Evolutionary conservation across 148 eudicot species (phyloP).

Genomic region (Rhododendron ovatum): DNA sequence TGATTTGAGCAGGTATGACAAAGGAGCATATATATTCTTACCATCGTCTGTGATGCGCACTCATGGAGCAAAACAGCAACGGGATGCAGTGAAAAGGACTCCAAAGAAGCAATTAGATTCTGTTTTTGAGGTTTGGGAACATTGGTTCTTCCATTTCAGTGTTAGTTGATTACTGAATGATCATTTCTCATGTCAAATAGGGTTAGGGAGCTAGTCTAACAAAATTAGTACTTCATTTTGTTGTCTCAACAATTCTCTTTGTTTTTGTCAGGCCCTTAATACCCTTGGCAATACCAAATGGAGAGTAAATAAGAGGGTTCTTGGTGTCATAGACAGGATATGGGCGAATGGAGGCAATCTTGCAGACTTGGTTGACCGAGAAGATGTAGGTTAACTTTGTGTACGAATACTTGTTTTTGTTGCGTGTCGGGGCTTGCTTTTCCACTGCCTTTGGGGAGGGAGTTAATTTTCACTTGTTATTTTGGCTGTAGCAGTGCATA

Average conservation of each 20-base stretch:
- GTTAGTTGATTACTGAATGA: neutral
- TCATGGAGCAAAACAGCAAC: conserved; percentile 81
- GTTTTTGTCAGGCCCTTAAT: conserved; percentile 63
- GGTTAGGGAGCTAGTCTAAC: neutral
- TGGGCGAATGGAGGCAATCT: conserved; percentile 86
- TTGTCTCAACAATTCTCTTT: neutral
- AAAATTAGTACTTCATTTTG: neutral
- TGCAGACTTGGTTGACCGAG: conserved; percentile 76
- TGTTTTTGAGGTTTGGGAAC: conserved; percentile 69
- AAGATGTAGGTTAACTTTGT: conserved; percentile 56
- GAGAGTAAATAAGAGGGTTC: conserved; percentile 87
- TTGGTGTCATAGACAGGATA: conserved; percentile 64
- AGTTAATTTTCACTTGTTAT: neutral
- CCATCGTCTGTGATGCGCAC: conserved; percentile 89
- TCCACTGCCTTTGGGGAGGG: neutral
- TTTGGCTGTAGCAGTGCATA: neutral
- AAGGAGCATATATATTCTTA: conserved; percentile 78
- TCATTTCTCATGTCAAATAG: neutral
- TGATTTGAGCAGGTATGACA: conserved; percentile 54
- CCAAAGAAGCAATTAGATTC: conserved; percentile 50
- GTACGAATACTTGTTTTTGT: neutral
- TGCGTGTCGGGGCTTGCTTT: neutral
- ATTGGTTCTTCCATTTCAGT: neutral
- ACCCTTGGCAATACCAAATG: conserved; percentile 89
- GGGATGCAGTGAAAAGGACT: conserved; percentile 63